Evolutionary conservation across 2,329 filamentous ascomycete genomes (phyloP).

Genomic region (Colletotrichum lupini): DNA sequence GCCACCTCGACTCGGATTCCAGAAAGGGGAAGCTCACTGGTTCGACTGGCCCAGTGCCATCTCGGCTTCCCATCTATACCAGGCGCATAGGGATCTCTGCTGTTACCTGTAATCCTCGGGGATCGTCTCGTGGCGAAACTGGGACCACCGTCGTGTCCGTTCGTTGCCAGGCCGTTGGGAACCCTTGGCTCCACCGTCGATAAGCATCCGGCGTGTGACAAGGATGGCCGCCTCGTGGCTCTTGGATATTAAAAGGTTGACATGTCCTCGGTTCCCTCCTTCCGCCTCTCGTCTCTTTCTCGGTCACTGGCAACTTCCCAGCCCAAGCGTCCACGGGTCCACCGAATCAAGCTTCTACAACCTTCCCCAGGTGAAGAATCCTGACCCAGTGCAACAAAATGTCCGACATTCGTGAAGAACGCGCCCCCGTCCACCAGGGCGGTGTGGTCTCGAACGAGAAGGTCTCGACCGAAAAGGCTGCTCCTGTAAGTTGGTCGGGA

Average conservation of each 20-base stretch:
- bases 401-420: conserved; percentile 29
- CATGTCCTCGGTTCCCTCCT: conserved; percentile 6
- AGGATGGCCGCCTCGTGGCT: neutral
- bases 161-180: conserved; percentile 28
- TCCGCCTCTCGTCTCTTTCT: conserved; percentile 5
- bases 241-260: conserved; percentile 24
- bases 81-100: conserved; percentile 6
- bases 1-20: conserved; percentile 11
- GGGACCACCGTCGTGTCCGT: conserved; percentile 1
- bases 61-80: neutral
- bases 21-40: neutral
- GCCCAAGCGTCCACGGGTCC: conserved; percentile 28
- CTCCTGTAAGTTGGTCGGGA: conserved; percentile 7
- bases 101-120: neutral
- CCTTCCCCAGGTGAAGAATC: conserved; percentile 26
- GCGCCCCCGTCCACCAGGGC: conserved; percentile 16
- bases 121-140: conserved; percentile 31
- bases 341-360: conserved; percentile 12
- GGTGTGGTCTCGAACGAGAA: conserved; percentile 32
- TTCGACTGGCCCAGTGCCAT: neutral
- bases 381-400: conserved; percentile 27
- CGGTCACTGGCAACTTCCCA: conserved; percentile 33
- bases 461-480: conserved; percentile 17
- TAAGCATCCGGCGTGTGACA: conserved; percentile 16
- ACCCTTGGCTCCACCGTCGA: conserved; percentile 12